Conservation (phyloP, 352 stramenopile genomes). For the Pythium oligandrum region DNA sequence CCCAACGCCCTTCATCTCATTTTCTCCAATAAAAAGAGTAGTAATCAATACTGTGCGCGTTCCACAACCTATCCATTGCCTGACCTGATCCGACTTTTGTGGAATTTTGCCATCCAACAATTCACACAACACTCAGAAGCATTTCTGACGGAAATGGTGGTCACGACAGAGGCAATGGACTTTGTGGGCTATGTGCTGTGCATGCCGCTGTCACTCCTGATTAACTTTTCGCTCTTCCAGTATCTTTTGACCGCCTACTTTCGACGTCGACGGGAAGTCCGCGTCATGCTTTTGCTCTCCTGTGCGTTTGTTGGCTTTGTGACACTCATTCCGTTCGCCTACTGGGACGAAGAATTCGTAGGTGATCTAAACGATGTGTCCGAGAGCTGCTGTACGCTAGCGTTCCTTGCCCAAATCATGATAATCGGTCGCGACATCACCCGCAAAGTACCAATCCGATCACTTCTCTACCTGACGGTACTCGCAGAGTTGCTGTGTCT, state of each 20-base stretch:
- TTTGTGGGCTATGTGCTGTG: background rate
- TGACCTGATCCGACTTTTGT: too few species aligned
- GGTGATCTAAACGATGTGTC: constrained; percentile 25
- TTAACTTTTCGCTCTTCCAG: constrained; percentile 5
- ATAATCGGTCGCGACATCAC: constrained; percentile 16
- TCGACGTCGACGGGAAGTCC: background rate
- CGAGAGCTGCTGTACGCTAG: constrained; percentile 14
- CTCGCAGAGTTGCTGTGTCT: constrained; percentile 1
- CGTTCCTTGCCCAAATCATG: constrained; percentile 20
- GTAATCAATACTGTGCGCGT: too few species aligned
- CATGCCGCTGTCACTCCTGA: background rate
- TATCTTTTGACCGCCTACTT: constrained; percentile 1
- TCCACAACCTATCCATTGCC: too few species aligned
- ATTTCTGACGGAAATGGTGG: too few species aligned
- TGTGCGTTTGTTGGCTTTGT: constrained; percentile 1
- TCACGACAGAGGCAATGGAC: background rate
- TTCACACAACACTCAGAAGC: too few species aligned
- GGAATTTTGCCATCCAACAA: too few species aligned
- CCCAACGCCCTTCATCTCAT: too few species aligned
- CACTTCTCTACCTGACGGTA: constrained; percentile 1
- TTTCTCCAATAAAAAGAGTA: too few species aligned
- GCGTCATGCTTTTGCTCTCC: background rate
- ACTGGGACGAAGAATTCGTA: background rate
- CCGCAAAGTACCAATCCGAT: constrained; percentile 10
- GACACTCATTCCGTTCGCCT: background rate